A percentile compares a stretch with the other conserved stretches of the same genome.
Conservation (phyloP, 805 yeast genomes). For the Zygoascus tannicola region DNA sequence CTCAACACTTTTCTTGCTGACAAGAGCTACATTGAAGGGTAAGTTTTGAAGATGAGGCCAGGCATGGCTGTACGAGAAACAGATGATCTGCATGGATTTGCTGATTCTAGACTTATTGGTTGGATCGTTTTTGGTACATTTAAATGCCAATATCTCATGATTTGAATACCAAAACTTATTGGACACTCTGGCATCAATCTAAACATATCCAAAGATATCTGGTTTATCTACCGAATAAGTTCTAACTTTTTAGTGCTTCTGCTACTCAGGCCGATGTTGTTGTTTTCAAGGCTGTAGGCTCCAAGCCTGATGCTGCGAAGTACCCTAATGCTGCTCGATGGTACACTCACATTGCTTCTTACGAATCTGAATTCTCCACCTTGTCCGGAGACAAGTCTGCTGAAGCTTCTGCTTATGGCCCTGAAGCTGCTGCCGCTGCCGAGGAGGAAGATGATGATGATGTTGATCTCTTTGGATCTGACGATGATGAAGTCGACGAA, state of each 20-base stretch:
- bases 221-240: no score
- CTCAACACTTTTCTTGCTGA: slow-evolving; percentile 82
- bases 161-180: no score
- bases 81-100: no score
- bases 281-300: slow-evolving; percentile 73
- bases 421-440: slow-evolving; percentile 43
- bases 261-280: slow-evolving; percentile 95
- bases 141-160: neutral
- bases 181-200: no score
- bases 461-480: slow-evolving; percentile 90
- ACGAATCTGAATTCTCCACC: slow-evolving; percentile 78
- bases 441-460: slow-evolving; percentile 84
- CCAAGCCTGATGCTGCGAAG: slow-evolving; percentile 47
- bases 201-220: neutral
- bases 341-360: slow-evolving; percentile 97
- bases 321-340: slow-evolving; percentile 96
- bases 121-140: no score
- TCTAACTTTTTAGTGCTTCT: slow-evolving; percentile 5
- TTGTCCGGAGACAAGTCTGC: slow-evolving; percentile 52
- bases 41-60: slow-evolving; percentile 35
- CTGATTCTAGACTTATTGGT: no score
- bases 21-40: slow-evolving; percentile 95
- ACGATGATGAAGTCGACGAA: slow-evolving; percentile 90
- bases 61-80: no score
- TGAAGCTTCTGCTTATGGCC: slow-evolving; percentile 25